Evolutionary conservation across 2,329 filamentous ascomycete species (phyloP).

Genomic region (Talaromyces islandicus): DNA sequence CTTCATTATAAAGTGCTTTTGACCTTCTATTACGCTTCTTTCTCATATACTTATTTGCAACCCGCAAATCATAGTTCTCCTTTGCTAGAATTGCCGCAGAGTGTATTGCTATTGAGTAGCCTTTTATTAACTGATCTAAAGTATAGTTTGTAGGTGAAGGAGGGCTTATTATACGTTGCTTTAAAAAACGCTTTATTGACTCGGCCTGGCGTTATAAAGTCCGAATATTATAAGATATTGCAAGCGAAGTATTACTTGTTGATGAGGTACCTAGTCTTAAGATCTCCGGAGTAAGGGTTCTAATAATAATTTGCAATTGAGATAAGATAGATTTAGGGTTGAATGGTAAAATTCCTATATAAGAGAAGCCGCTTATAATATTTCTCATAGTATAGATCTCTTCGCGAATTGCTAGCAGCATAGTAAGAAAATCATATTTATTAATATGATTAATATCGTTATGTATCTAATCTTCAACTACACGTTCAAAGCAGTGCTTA

Average conservation of each 20-base stretch:
- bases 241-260: no score
- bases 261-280: no score
- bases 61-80: slow-evolving; percentile 1
- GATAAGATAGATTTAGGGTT: background rate
- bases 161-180: background rate
- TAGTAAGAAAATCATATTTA: background rate
- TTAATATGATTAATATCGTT: background rate
- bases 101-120: background rate
- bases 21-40: no score
- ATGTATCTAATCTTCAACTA: background rate
- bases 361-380: no score
- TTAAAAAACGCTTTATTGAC: background rate
- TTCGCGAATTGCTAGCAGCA: no score
- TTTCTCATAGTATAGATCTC: no score
- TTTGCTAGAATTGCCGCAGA: background rate
- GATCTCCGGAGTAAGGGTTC: background rate
- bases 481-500: background rate
- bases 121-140: background rate
- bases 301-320: background rate
- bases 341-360: slow-evolving; percentile 1
- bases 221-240: no score
- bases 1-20: no score
- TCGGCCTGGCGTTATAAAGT: background rate
- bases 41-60: background rate
- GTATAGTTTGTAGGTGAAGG: no score